Percentiles rank a stretch among this genome's conserved stretches.
These are phyloP conservation scores for Podaxis pistillaris DNA, from an alignment of 768 basidiomycete genomes.

Conservation along the genomic window DNA sequence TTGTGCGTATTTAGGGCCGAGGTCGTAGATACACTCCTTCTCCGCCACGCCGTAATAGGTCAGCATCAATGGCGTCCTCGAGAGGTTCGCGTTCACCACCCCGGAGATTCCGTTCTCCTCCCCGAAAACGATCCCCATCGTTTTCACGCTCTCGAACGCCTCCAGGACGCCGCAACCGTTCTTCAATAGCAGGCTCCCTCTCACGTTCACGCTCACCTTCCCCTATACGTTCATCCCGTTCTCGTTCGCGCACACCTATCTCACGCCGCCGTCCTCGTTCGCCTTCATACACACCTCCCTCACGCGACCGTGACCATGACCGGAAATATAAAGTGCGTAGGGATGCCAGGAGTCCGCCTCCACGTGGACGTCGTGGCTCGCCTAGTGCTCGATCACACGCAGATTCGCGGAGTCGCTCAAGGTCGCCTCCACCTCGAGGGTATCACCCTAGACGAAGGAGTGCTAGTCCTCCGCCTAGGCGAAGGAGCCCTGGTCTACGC, in stretches of 20 bases:
- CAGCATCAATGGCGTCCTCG: slow-evolving; percentile 17
- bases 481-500: slow-evolving; percentile 32
- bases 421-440: slow-evolving; percentile 36
- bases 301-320: slow-evolving; percentile 28
- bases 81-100: slow-evolving; percentile 38
- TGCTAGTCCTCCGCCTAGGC: slow-evolving; percentile 33
- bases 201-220: slow-evolving; percentile 43
- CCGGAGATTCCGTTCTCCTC: slow-evolving; percentile 27
- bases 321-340: slow-evolving; percentile 31
- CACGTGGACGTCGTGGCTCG: slow-evolving; percentile 43
- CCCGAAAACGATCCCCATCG: slow-evolving; percentile 20
- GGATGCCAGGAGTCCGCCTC: slow-evolving; percentile 57
- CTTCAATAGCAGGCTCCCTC: slow-evolving; percentile 42
- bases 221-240: slow-evolving; percentile 36
- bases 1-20: slow-evolving; percentile 32
- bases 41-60: slow-evolving; percentile 27
- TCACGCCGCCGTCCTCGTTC: slow-evolving; percentile 39
- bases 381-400: slow-evolving; percentile 31
- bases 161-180: slow-evolving; percentile 22
- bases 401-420: slow-evolving; percentile 35
- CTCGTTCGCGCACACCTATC: slow-evolving; percentile 41
- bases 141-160: slow-evolving; percentile 28
- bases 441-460: slow-evolving; percentile 44
- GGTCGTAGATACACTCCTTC: slow-evolving; percentile 48
- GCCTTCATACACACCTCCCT: slow-evolving; percentile 52